Base-by-base conservation (phyloP, 2,329 filamentous ascomycete genomes). In the Eutypella sp. region DNA sequence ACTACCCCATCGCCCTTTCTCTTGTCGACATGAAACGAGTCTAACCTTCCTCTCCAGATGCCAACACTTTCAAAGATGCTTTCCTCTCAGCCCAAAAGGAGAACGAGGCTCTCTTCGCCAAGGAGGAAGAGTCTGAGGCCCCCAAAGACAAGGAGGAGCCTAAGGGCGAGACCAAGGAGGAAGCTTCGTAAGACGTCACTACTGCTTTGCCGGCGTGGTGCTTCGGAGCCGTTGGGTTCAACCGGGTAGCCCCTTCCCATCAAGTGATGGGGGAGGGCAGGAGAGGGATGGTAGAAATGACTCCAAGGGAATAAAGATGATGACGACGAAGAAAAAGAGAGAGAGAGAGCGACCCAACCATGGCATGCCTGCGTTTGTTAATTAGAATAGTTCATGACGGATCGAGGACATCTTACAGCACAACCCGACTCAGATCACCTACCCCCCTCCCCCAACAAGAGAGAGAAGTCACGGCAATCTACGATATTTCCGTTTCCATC, bases 1-100 rank as follows among this genome's bases (percentile, higher is more conserved):
- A 45, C 24, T 36, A 10, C 15, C 44, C 23, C 36, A 13, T n/a
- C 24, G 39, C 18, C 50, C 39, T 23, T 22, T 7, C 23, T 15
- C 20, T 22, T 22, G 16, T n/a, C 4, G 29, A 16, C 1, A 23
- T 10, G 10, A 15, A 27, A 15, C 37, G 22, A 54, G 48, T 47
- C 61, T 66, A 56, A 69, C 57, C 24, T 13, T 15, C n/a, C 41
- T 40, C 55, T 42, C 16, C 54, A 96, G 90, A 97, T 65, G 93
- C 93, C 76, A 95, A 96, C 71, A 76, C 83, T 50, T 97, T 99
- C 83, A 97, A 96, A 80, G 92, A 97, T 56, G 85, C 89, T 47
- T 97, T 97, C 76, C 83, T 95, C 74, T 90, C 95, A 78, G 92
- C 93, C 45, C 91, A 96, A 76, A 84, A 92, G 74, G 90, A 96